Base-by-base conservation (phyloP, 305 asterid genomes). In the Fraxinus dipetala region DNA sequence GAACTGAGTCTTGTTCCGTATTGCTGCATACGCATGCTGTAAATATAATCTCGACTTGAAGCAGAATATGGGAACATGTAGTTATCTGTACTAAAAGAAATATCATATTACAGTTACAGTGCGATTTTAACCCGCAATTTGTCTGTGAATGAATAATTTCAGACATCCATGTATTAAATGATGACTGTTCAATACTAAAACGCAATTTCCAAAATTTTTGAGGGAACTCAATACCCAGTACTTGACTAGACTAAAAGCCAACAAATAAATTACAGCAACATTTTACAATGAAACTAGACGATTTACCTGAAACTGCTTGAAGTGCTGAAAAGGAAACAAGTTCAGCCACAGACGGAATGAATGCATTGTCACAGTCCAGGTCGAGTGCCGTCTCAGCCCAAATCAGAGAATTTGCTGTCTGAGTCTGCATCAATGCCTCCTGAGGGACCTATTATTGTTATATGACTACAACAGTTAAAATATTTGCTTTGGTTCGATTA, bases 251-350 rank as follows among this genome's bases (percentile, higher is more conserved):
- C 24, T 59, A 72, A 43, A 43, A 59, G 45, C 35, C 16, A 13
- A 78, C 61, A 75, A 63, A 32, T n/a, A 26, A 51, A 31, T 43
- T 45, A 65, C 8, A 20, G 67, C 20, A 31, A n/a, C 5, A 56
- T 18, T 18, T 20, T 16, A 61, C 26, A 77, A 24, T 16, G 81
- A 48, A 70, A 63, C 35, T 77, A 38, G 73, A 80, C 69, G 48
- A 78, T 56, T 85, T 84, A 94, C 97, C 97, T 75, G 97, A 90
- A 80, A 91, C 84, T 69, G 92, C 91, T 86, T 94, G 96, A 72
- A 91, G 85, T 11, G 93, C 98, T 48, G 92, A 91, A 85, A 92
- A 94, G 80, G 96, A 94, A 81, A 92, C 85, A 73, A 90, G 92
- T 85, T 92, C 97, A 36, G 92, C 85, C 2, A 83, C 81, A 78